A percentile compares a stretch with the other conserved stretches of the same genome.
Evolutionary conservation across 1,284 basidiomycete genomes (phyloP).

Genomic region (Tilletia caries): DNA sequence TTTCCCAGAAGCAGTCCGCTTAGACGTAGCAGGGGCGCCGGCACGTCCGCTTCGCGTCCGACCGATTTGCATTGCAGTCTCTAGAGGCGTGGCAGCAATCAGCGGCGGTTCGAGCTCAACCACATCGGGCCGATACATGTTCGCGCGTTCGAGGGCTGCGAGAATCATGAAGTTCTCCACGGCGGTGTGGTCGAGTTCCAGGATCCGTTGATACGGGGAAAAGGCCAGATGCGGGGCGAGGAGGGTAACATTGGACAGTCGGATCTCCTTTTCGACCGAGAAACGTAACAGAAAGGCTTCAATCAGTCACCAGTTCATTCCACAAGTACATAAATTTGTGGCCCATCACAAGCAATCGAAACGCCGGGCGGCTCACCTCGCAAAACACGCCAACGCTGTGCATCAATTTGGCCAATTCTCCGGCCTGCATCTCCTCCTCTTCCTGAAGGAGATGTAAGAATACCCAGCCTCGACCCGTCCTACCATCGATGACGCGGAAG

Average conservation of each 20-base stretch:
- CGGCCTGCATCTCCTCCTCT: not conserved
- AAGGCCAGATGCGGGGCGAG: not conserved
- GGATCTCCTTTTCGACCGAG: slow-evolving; percentile 1
- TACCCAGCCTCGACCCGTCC: not conserved
- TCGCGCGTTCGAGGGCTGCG: not conserved
- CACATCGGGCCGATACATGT: not conserved
- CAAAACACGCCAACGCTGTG: slow-evolving; percentile 4
- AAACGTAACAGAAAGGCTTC: not conserved
- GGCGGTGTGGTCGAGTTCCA: slow-evolving; percentile 5
- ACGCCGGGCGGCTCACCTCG: not conserved
- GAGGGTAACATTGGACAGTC: not conserved
- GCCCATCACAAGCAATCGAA: not conserved
- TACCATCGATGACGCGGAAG: not conserved
- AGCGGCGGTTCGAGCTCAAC: not conserved
- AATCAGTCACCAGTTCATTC: not conserved
- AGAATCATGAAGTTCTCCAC: not conserved
- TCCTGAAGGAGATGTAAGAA: not conserved
- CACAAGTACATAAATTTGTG: too few relatives aligned
- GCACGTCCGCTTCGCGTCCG: not conserved
- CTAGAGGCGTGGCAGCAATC: too few relatives aligned
- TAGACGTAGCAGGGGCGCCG: not conserved
- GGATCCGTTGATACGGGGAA: not conserved
- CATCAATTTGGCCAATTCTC: not conserved
- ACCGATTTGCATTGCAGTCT: not conserved
- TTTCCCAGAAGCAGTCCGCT: not conserved